Conservation (phyloP, 2,329 filamentous ascomycete genomes). For the Ilyonectria destructans region DNA sequence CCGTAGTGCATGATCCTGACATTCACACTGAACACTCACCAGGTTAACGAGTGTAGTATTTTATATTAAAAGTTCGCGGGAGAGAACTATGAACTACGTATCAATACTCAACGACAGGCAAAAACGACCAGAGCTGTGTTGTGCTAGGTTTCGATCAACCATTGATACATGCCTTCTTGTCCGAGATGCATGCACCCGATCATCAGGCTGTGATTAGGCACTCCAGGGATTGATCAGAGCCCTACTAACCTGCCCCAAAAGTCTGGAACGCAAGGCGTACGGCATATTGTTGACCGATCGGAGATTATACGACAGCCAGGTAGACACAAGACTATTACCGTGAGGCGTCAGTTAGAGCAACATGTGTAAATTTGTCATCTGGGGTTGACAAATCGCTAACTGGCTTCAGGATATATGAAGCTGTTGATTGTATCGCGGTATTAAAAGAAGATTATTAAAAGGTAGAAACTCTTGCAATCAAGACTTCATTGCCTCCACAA, state of each 20-base stretch:
- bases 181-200: too few species aligned
- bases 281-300: too few species aligned
- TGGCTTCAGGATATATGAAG: background rate
- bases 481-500: slow-evolving; percentile 77
- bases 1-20: background rate
- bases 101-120: background rate
- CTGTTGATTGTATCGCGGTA: slow-evolving; percentile 12
- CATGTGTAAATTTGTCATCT: background rate
- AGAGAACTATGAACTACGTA: background rate
- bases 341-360: background rate
- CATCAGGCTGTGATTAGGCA: too few species aligned
- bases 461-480: slow-evolving; percentile 49
- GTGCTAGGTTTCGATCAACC: too few species aligned
- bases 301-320: too few species aligned
- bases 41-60: background rate
- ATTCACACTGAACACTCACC: background rate
- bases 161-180: background rate
- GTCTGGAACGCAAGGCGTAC: too few species aligned
- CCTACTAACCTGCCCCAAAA: too few species aligned
- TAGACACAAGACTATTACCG: too few species aligned
- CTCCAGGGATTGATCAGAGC: too few species aligned
- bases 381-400: background rate
- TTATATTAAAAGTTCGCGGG: background rate
- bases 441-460: slow-evolving; percentile 33
- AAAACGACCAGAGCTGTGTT: background rate